These are phyloP conservation scores for Parsonsia alboflavescens DNA, from an alignment of 257 asterid species.

Conservation along the genomic window DNA sequence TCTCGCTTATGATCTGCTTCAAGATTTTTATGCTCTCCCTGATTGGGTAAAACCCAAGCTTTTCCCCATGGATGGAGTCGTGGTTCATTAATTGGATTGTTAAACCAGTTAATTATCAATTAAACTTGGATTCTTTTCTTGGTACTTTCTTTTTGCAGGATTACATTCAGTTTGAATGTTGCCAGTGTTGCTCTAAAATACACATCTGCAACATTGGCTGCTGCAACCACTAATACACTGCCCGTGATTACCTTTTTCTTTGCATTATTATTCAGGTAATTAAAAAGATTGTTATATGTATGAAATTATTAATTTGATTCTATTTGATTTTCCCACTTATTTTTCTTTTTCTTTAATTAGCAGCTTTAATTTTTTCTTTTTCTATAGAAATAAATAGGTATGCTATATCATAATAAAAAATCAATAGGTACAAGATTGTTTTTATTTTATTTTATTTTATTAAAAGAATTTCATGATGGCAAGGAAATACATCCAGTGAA, in stretches of 20 bases:
- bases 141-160: constrained; percentile 34
- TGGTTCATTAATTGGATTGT: no score
- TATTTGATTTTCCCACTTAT: not conserved
- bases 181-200: constrained; percentile 62
- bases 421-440: no score
- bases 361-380: no score
- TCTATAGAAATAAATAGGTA: no score
- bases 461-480: not conserved
- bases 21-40: constrained; percentile 71
- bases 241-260: constrained; percentile 85
- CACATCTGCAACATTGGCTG: constrained; percentile 84
- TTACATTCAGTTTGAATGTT: constrained; percentile 69
- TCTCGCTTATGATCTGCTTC: constrained; percentile 44
- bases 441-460: no score
- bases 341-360: not conserved
- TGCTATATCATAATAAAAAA: no score
- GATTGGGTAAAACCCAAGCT: constrained; percentile 39
- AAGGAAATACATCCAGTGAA: no score
- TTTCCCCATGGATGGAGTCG: no score
- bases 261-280: constrained; percentile 65
- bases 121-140: no score
- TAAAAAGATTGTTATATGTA: not conserved
- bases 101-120: no score
- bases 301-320: not conserved
- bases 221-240: constrained; percentile 77